These are phyloP conservation scores for Rhizopogon parksii DNA, from an alignment of 1,284 basidiomycete species.

Conservation along the genomic window DNA sequence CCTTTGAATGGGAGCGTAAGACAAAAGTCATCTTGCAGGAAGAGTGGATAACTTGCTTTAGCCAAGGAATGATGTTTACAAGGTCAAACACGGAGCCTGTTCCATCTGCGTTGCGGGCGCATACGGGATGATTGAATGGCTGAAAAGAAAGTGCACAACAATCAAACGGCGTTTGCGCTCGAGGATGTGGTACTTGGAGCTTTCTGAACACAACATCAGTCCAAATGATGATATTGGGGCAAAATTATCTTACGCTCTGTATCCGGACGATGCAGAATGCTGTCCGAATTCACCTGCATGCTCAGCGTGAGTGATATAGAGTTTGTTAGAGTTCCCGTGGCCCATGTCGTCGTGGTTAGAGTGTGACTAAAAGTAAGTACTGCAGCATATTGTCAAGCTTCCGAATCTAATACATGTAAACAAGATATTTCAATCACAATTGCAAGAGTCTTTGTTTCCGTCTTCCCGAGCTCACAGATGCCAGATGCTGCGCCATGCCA, in stretches of 20 bases:
- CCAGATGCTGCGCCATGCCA: constrained; percentile 31
- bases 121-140: constrained; percentile 86
- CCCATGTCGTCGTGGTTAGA: constrained; percentile 48
- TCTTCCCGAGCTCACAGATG: not conserved
- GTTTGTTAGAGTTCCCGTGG: constrained; percentile 78
- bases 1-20: constrained; percentile 32
- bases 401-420: not conserved
- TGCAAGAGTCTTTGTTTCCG: not conserved
- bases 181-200: constrained; percentile 54
- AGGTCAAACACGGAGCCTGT: constrained; percentile 81
- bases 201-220: constrained; percentile 41
- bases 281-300: constrained; percentile 72
- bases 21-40: constrained; percentile 10
- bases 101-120: constrained; percentile 72
- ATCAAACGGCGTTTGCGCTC: constrained; percentile 73
- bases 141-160: constrained; percentile 91
- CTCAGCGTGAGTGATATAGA: constrained; percentile 82
- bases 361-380: not conserved
- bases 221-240: not conserved
- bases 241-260: constrained; percentile 47
- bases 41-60: constrained; percentile 59
- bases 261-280: constrained; percentile 68
- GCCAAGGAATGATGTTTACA: constrained; percentile 87
- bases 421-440: not conserved
- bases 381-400: not conserved